Base-by-base conservation (phyloP, 2,329 filamentous ascomycete species). In the Leptographium galeiforme region DNA sequence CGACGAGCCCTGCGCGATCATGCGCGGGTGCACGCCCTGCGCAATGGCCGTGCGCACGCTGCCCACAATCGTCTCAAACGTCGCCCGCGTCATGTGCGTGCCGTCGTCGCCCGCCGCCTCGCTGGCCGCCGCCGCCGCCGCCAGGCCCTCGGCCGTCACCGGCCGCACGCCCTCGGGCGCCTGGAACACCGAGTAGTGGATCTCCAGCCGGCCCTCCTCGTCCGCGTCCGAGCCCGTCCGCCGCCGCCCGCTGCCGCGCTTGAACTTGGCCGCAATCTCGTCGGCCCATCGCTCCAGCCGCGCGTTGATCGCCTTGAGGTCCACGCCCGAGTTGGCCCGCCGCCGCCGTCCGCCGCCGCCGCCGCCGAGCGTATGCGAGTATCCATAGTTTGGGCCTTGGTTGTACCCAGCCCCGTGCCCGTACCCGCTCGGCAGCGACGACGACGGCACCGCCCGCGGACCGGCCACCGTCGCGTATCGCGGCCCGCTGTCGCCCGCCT, bases 241-340 rank as follows among this genome's bases (percentile, higher is more conserved):
- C 62, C 81, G 84, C 50, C 84, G 25, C 25, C 25, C 25, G 25
- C 25, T 86, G 65, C 85, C 81, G 59, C 90, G 87, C 73, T 95
- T 97, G 77, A 98, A 97, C 62, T 94, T 93, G 61, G 89, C 87
- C 34, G 93, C 90, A 63, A 98, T 97, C 70, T 98, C 93, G 62
- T 97, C 93, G 16, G 93, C 93, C 93, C 93, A 98, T 65, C 87
- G 79, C 70, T 98, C 93, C 32, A 98, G 73, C 30, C 93, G 79
- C 55, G 91, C 90, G 68, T 98, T 98, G 70, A 98, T 97, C 56
- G 93, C 93, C 67, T 97, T 97, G 65, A 98, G 87, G 64, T 98
- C 93, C 18, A 98, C 91, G 4, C 90, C 91, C 19, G 89, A 89
- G 62, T 90, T 93, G 64, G 87, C 86, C 60, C 66, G 77, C 10